Evolutionary conservation across 371 early-diverging fungal genomes (phyloP).

Genomic region (Mycotypha africana): DNA sequence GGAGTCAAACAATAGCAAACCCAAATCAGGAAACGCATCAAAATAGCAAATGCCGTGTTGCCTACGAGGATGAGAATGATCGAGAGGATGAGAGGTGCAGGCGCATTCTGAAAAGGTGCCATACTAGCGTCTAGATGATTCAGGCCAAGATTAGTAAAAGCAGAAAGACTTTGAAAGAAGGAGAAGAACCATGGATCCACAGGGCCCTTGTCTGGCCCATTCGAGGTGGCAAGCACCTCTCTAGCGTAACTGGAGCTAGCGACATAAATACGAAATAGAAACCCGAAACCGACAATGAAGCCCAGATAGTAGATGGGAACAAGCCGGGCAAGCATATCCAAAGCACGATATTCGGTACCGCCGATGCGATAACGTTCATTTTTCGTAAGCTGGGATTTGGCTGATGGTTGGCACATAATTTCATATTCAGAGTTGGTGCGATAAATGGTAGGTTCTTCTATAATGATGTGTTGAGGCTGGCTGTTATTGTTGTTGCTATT

Average conservation of each 20-base stretch:
- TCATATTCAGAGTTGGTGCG: conserved; percentile 18
- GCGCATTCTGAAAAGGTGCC: conserved; percentile 37
- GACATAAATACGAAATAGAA: conserved; percentile 31
- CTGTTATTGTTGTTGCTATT: too few relatives aligned
- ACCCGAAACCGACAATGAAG: conserved; percentile 17
- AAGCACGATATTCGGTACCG: conserved; percentile 34
- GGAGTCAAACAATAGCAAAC: conserved; percentile 25
- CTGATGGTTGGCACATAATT: conserved; percentile 18
- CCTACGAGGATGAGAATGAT: conserved; percentile 34
- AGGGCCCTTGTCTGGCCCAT: conserved; percentile 17
- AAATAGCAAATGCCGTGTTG: conserved; percentile 41
- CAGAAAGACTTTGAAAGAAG: conserved; percentile 32
- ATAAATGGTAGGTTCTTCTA: background rate
- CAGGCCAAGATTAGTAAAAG: conserved; percentile 38
- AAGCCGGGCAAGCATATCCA: conserved; percentile 24
- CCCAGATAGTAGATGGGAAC: conserved; percentile 29
- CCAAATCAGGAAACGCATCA: conserved; percentile 42
- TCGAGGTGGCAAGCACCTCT: conserved; percentile 24
- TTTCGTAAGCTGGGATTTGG: conserved; percentile 23
- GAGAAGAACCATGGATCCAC: conserved; percentile 41
- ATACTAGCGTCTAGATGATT: conserved; percentile 36
- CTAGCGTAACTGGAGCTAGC: conserved; percentile 25
- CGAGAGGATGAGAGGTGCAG: conserved; percentile 28
- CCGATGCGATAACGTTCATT: conserved; percentile 31
- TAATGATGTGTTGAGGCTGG: too few relatives aligned